Conservation (phyloP, 139 green algal genomes). For the Zygnema circumcarinatum region DNA sequence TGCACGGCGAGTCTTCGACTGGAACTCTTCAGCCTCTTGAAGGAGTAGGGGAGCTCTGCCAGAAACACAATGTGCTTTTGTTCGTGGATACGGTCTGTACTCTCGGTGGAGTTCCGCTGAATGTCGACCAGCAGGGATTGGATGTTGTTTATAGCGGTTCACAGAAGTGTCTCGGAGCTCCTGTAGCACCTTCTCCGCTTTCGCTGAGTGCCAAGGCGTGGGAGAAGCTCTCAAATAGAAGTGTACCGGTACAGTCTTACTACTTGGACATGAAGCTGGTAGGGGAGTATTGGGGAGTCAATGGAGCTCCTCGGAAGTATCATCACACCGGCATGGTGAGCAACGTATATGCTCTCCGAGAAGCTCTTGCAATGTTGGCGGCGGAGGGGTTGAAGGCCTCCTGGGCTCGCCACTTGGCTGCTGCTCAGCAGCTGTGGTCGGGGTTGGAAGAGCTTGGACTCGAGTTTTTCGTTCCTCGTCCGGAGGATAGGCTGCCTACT, state of each 20-base stretch:
- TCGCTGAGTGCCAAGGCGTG: conserved; percentile 51
- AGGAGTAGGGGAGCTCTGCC: conserved; percentile 85
- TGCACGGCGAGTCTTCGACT: conserved; percentile 85
- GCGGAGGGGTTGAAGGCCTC: conserved; percentile 56
- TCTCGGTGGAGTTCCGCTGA: conserved; percentile 82
- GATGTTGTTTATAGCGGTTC: conserved; percentile 57
- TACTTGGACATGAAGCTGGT: conserved; percentile 62
- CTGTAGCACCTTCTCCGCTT: conserved; percentile 54
- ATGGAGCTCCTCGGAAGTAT: conserved; percentile 57
- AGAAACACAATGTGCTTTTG: conserved; percentile 76
- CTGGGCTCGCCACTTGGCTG: conserved; percentile 38
- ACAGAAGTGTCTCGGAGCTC: conserved; percentile 88
- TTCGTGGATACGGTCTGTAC: conserved; percentile 93
- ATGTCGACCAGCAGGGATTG: conserved; percentile 50
- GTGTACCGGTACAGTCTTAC: conserved; percentile 44
- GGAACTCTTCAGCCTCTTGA: conserved; percentile 70
- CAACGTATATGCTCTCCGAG: conserved; percentile 61
- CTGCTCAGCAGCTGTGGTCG: conserved; percentile 44
- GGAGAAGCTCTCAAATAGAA: conserved; percentile 50
- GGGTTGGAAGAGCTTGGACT: conserved; percentile 59
- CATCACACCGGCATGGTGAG: conserved; percentile 64
- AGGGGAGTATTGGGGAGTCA: conserved; percentile 61
- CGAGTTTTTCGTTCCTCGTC: conserved; percentile 61
- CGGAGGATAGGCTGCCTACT: conserved; percentile 50
- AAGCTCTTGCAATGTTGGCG: conserved; percentile 62